Evolutionary conservation across 257 asterid species (phyloP), one percentile per base, ranked within the genome.

Genomic region (Ophiorrhiza pumila): DNA sequence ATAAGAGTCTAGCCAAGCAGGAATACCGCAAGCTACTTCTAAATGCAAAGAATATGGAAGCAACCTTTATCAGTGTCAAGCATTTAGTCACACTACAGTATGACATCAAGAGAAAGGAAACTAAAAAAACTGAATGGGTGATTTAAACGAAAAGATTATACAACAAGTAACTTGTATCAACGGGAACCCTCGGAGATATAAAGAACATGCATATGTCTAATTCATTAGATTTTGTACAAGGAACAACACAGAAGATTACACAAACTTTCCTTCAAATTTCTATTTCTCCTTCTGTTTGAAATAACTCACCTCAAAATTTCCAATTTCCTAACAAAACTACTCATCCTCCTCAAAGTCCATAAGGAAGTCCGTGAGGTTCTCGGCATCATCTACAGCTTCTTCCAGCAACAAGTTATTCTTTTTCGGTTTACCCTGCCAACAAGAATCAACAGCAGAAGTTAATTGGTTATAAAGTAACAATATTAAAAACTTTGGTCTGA

Each of bases 341-440:
- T 74, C 78, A 18, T 83, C 82, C 73, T 80, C 87, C 13, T 83
- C 87, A 35, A 85, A 85, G 86, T 93, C 97, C 80, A 93, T 72
- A 17, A 93, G 96, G 68, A 93, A 93, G 81, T 93, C 98, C 15
- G 98, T 93, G 68, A 93, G 80, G 85, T 93, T 93, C 74, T 91
- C 98, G 4, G 98, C 86, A 72, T 93, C 96, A 64, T 89, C 98
- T 68, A 91, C 11, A 25, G 98, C 98, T 85, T 93, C 98, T 4
- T 87, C 98, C 68, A 93, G 85, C 63, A 97, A 81, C 87, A 90
- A 69, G 83, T 79, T 81, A 23, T 76, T 77, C 76, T 83, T 87
- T 68, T 86, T 82, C 12, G 93, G 88, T 74, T 87, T 87, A 25
- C 69, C 80, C 92, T 91, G 86, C 80, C 71, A 74, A 75, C 42